Percentiles rank a stretch among this genome's conserved stretches.
Conservation (phyloP, 495 filamentous ascomycete genomes). For the Aspergillus diversus region DNA sequence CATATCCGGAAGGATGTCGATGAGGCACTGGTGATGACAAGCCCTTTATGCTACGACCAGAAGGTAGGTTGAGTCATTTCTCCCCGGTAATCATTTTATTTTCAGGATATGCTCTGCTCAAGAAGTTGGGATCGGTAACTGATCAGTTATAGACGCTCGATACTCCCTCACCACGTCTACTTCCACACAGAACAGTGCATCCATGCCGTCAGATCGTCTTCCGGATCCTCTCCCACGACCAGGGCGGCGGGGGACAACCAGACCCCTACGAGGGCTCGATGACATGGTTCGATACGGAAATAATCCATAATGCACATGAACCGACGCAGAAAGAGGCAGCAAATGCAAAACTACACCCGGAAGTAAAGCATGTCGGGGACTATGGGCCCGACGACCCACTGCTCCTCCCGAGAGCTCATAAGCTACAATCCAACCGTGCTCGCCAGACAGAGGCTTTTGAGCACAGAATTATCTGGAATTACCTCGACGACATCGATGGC, state of each 20-base stretch:
- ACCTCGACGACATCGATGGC: conserved; percentile 47
- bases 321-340: conserved; percentile 4
- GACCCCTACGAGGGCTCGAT: conserved; percentile 60
- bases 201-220: conserved; percentile 65
- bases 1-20: conserved; percentile 42
- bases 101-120: neutral
- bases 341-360: conserved; percentile 7
- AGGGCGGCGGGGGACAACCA: conserved; percentile 46
- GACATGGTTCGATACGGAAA: conserved; percentile 74
- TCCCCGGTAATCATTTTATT: neutral
- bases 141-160: conserved; percentile 19
- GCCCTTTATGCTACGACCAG: conserved; percentile 44
- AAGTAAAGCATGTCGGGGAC: conserved; percentile 24
- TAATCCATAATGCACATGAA: conserved; percentile 34
- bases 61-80: conserved; percentile 25
- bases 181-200: conserved; percentile 43
- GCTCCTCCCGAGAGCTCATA: conserved; percentile 43
- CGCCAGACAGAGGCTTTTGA: conserved; percentile 36
- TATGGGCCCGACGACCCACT: conserved; percentile 38
- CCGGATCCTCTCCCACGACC: conserved; percentile 64
- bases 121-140: neutral
- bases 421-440: conserved; percentile 58
- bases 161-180: conserved; percentile 24
- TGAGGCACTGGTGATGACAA: conserved; percentile 42
- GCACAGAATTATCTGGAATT: conserved; percentile 61